Evolutionary conservation across 768 basidiomycete genomes (phyloP).

Genomic region (Lactarius vividus): DNA sequence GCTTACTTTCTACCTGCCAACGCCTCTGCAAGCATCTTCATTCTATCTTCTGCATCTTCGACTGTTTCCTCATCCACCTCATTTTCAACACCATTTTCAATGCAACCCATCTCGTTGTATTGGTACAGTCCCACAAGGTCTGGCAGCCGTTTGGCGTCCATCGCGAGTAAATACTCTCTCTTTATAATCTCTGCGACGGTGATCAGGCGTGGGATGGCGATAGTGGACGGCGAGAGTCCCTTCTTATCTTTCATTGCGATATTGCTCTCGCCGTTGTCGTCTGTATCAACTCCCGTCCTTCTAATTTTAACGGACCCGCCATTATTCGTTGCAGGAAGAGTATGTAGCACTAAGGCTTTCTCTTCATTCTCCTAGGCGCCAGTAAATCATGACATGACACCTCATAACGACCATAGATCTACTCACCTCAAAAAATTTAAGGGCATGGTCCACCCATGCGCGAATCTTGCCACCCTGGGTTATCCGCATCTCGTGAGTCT

Average conservation of each 20-base stretch:
- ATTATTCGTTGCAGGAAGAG: conserved; percentile 43
- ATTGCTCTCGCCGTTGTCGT: background rate
- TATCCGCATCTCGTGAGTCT: conserved; percentile 37
- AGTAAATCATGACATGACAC: background rate
- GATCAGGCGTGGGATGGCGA: conserved; percentile 59
- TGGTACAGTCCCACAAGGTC: conserved; percentile 59
- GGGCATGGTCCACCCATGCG: conserved; percentile 38
- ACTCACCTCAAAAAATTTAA: conserved; percentile 39
- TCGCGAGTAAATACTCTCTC: conserved; percentile 63
- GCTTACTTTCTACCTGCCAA: conserved; percentile 63
- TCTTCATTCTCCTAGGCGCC: conserved; percentile 45
- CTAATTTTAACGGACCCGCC: background rate
- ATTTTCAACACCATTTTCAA: conserved; percentile 43
- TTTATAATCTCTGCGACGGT: conserved; percentile 84
- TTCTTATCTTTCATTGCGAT: conserved; percentile 11
- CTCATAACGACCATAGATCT: background rate
- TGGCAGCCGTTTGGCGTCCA: conserved; percentile 37
- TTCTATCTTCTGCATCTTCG: conserved; percentile 34
- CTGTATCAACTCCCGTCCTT: conserved; percentile 10
- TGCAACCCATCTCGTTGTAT: conserved; percentile 66
- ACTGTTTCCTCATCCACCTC: conserved; percentile 33
- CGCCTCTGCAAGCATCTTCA: conserved; percentile 35
- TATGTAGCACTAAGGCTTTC: conserved; percentile 55
- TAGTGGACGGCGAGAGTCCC: conserved; percentile 38
- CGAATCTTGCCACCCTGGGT: conserved; percentile 38